Evolutionary conservation across 1,284 basidiomycete genomes (phyloP).

Genomic region (Calocybe gambosa): DNA sequence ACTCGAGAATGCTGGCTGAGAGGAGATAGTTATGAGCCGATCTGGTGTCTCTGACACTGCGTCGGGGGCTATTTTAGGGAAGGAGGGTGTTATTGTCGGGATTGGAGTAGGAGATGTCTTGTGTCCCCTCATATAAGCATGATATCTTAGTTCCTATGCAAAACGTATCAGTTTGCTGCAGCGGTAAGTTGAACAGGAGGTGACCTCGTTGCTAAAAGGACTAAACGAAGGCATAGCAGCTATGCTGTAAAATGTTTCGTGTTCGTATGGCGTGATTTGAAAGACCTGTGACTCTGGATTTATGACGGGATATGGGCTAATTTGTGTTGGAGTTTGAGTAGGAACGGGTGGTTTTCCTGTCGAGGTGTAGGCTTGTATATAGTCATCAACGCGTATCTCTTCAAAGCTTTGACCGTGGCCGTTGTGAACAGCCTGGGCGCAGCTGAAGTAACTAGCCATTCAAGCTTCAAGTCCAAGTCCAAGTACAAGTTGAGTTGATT

Average conservation of each 20-base stretch:
- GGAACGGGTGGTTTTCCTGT: too few relatives aligned
- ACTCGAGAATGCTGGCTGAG: background rate
- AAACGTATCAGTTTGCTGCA: background rate
- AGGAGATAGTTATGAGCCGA: background rate
- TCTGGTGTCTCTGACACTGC: background rate
- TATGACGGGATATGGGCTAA: too few relatives aligned
- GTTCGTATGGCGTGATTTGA: background rate
- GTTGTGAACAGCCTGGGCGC: too few relatives aligned
- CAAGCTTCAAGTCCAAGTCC: too few relatives aligned
- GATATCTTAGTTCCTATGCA: background rate
- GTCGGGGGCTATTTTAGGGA: background rate
- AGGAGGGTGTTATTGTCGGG: background rate
- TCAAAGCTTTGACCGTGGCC: too few relatives aligned
- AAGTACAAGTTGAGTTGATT: too few relatives aligned
- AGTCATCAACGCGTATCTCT: too few relatives aligned
- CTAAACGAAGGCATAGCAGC: background rate
- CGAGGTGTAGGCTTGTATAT: too few relatives aligned
- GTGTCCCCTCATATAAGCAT: background rate
- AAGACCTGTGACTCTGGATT: background rate
- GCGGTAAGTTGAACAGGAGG: background rate
- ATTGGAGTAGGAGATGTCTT: background rate
- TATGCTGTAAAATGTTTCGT: background rate
- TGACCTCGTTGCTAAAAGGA: background rate
- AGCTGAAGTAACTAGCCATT: too few relatives aligned
- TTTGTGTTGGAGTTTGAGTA: too few relatives aligned